Conservation (phyloP, 2,329 filamentous ascomycete genomes). For the Balansia obtecta region DNA sequence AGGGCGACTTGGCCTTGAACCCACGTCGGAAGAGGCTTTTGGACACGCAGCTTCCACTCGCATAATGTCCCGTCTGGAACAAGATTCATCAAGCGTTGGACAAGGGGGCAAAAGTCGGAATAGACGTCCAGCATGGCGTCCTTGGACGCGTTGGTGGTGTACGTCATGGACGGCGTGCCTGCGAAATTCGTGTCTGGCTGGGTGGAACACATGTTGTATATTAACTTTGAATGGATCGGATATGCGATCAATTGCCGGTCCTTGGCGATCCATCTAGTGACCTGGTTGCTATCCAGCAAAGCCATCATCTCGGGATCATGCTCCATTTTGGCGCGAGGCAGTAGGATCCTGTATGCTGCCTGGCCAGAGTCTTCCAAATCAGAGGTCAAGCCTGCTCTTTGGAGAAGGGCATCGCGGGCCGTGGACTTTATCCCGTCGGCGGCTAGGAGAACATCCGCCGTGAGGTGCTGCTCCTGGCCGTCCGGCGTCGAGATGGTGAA, state of each 20-base stretch:
- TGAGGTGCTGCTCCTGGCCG: neutral
- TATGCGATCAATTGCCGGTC: conserved; percentile 69
- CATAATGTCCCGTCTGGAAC: conserved; percentile 46
- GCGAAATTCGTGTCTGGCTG: conserved; percentile 46
- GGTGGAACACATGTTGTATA: conserved; percentile 41
- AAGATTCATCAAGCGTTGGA: conserved; percentile 45
- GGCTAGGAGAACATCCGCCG: conserved; percentile 13
- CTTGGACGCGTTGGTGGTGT: conserved; percentile 52
- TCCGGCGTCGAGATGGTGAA: conserved; percentile 29
- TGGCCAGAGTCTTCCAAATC: conserved; percentile 48
- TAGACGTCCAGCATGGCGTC: conserved; percentile 48
- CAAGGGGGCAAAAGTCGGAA: conserved; percentile 45
- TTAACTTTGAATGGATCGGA: conserved; percentile 52
- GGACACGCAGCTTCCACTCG: conserved; percentile 51
- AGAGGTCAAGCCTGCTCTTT: neutral
- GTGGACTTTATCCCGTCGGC: conserved; percentile 44
- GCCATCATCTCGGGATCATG: conserved; percentile 53
- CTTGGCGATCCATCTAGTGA: conserved; percentile 65
- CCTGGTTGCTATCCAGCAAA: conserved; percentile 55
- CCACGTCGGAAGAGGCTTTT: conserved; percentile 42
- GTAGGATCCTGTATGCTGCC: conserved; percentile 69
- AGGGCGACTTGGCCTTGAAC: conserved; percentile 42
- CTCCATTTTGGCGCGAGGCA: conserved; percentile 54
- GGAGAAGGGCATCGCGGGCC: neutral
- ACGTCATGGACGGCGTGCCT: conserved; percentile 42